phyloP scores from a whole-genome alignment of 495 filamentous ascomycete species.

The Hypoxylon intermedium region DNA sequence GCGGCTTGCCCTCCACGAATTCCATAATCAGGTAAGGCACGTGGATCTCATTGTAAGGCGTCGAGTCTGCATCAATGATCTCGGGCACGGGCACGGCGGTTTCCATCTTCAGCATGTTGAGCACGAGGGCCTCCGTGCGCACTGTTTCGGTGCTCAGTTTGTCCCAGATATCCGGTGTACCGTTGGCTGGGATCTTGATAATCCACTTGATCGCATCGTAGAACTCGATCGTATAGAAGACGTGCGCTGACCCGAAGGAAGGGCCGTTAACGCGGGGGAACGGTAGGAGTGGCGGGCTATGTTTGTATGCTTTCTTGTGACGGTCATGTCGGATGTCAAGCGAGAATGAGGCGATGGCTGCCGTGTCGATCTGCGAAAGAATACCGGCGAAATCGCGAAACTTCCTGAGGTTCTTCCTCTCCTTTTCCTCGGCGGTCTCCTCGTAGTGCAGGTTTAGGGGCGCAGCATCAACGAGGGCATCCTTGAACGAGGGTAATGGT shows the following conservation, averaged over 20 bases:
- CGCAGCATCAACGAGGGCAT: conserved; percentile 21
- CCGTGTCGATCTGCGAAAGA: conserved; percentile 27
- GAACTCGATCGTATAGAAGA: conserved; percentile 32
- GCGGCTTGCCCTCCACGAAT: conserved; percentile 26
- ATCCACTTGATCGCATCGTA: conserved; percentile 23
- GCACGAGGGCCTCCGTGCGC: conserved; percentile 29
- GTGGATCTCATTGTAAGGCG: conserved; percentile 25
- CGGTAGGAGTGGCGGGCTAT: conserved; percentile 4
- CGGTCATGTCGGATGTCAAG: conserved; percentile 22
- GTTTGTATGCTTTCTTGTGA: background rate
- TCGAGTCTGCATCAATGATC: conserved; percentile 33
- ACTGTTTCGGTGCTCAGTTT: conserved; percentile 20
- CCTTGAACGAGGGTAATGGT: conserved; percentile 15
- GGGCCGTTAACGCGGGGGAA: conserved; percentile 24
- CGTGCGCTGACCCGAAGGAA: conserved; percentile 29
- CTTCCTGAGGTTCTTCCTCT: background rate
- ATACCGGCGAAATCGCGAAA: conserved; percentile 28
- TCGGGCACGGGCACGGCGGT: conserved; percentile 31
- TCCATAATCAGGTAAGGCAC: conserved; percentile 38
- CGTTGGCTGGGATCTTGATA: conserved; percentile 34
- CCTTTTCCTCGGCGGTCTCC: background rate
- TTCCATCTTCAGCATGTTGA: conserved; percentile 25
- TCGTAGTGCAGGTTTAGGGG: conserved; percentile 11
- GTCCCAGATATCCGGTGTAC: conserved; percentile 32
- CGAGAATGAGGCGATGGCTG: conserved; percentile 19